phyloP scores from a whole-genome alignment of 139 green algal genomes.

The Helicosporidium sp. region DNA sequence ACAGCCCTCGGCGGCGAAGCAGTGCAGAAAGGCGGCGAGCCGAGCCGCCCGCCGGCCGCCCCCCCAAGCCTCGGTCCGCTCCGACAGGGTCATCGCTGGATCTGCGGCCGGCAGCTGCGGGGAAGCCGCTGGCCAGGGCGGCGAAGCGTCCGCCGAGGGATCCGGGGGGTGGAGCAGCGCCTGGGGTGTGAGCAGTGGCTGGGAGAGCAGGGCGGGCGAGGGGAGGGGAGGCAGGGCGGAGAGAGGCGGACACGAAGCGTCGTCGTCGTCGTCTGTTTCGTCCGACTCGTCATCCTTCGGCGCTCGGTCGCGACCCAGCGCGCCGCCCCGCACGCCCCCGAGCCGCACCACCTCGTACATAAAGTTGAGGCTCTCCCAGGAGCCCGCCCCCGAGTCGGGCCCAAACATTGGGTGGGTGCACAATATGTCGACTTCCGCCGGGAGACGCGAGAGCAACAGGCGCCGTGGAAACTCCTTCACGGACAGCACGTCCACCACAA shows the following conservation, averaged over 20 bases:
- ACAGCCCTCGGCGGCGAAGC: conserved; percentile 69
- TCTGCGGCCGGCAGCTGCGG: too few relatives aligned
- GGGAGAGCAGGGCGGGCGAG: background rate
- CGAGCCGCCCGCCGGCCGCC: too few relatives aligned
- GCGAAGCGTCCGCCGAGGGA: too few relatives aligned
- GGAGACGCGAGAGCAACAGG: conserved; percentile 55
- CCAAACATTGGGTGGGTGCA: conserved; percentile 99
- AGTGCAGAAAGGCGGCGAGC: conserved; percentile 15
- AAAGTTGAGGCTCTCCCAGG: conserved; percentile 62
- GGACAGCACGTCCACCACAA: conserved; percentile 94
- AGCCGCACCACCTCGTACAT: conserved; percentile 79
- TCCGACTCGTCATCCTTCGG: too few relatives aligned
- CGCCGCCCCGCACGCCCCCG: background rate
- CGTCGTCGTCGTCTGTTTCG: too few relatives aligned
- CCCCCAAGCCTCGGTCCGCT: too few relatives aligned
- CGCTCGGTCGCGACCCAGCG: conserved; percentile 16
- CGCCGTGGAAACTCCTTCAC: conserved; percentile 96
- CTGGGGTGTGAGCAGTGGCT: background rate
- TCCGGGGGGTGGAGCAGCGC: too few relatives aligned
- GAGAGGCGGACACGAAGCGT: too few relatives aligned
- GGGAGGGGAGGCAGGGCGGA: background rate
- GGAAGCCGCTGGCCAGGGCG: too few relatives aligned
- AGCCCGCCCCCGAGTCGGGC: conserved; percentile 69
- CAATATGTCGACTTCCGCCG: conserved; percentile 74
- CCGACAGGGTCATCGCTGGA: too few relatives aligned